Evolutionary conservation across 768 basidiomycete species (phyloP).

Genomic region (Podaxis sp.): DNA sequence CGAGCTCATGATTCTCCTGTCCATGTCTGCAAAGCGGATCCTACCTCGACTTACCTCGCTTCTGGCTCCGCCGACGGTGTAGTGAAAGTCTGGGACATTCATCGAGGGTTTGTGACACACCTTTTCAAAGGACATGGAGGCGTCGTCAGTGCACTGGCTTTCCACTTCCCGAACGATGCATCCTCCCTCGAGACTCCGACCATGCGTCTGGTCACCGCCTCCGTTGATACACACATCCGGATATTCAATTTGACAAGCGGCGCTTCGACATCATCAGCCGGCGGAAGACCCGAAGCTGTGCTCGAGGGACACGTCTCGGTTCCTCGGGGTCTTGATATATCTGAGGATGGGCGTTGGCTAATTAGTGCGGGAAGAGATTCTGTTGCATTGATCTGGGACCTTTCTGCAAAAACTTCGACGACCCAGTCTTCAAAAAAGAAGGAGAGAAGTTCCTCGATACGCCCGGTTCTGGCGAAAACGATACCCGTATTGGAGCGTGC

Average conservation of each 20-base stretch:
- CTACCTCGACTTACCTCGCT: conserved; percentile 86
- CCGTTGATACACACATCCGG: conserved; percentile 89
- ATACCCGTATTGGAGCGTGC: conserved; percentile 83
- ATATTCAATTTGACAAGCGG: conserved; percentile 82
- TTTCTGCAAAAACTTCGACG: conserved; percentile 39
- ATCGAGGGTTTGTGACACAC: conserved; percentile 88
- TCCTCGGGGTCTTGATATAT: conserved; percentile 86
- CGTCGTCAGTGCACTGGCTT: conserved; percentile 89
- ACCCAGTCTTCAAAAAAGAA: conserved; percentile 34
- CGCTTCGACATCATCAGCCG: conserved; percentile 53
- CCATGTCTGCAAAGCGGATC: conserved; percentile 83
- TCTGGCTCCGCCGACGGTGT: conserved; percentile 96
- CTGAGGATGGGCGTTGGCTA: conserved; percentile 84
- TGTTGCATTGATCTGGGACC: conserved; percentile 91
- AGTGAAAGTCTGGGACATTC: conserved; percentile 95
- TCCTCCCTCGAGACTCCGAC: conserved; percentile 48
- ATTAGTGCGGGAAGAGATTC: conserved; percentile 92
- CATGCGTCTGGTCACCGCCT: conserved; percentile 87
- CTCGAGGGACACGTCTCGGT: conserved; percentile 96
- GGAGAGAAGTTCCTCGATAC: conserved; percentile 46
- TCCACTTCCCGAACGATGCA: conserved; percentile 72
- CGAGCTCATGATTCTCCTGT: conserved; percentile 93
- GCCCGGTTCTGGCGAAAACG: conserved; percentile 59
- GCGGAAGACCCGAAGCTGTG: conserved; percentile 70
- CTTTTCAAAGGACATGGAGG: conserved; percentile 96